Conservation (phyloP, 2,329 filamentous ascomycete genomes). For the Epichloe glyceriae region DNA sequence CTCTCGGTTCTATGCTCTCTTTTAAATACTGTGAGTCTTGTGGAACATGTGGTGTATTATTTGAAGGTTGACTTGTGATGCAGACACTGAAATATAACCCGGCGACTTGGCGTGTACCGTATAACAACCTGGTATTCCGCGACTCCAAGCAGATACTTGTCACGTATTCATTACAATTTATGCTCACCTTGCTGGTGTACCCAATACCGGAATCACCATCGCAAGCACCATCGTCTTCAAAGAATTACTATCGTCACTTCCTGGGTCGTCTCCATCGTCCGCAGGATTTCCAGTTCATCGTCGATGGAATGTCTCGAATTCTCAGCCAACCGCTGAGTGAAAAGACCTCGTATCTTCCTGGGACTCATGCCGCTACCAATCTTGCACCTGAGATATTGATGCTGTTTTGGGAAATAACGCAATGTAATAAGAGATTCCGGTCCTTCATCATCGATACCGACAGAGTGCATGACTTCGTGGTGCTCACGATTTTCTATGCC, state of each 20-base stretch:
- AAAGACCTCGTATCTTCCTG: conserved; percentile 77
- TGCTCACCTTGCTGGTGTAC: conserved; percentile 77
- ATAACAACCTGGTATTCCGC: conserved; percentile 83
- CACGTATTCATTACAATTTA: conserved; percentile 79
- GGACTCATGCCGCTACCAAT: conserved; percentile 64
- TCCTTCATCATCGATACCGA: conserved; percentile 96
- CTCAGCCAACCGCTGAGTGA: conserved; percentile 86
- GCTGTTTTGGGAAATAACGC: conserved; percentile 92
- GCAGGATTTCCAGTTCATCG: conserved; percentile 94
- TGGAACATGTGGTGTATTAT: not conserved
- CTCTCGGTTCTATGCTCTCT: conserved; percentile 84
- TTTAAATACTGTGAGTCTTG: conserved; percentile 65
- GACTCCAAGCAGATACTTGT: conserved; percentile 84
- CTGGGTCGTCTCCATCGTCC: conserved; percentile 80
- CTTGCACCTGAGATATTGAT: conserved; percentile 94
- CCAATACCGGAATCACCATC: conserved; percentile 69
- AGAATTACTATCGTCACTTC: conserved; percentile 91
- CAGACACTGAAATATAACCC: conserved; percentile 93
- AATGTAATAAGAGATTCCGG: conserved; percentile 95
- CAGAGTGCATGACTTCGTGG: conserved; percentile 81
- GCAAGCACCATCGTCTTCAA: conserved; percentile 45
- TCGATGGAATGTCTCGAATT: conserved; percentile 86
- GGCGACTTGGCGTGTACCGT: conserved; percentile 83
- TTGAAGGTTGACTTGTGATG: conserved; percentile 5
- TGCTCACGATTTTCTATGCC: conserved; percentile 84